Evolutionary conservation across 2,329 filamentous ascomycete species (phyloP).

Genomic region (Helotiales sp.): DNA sequence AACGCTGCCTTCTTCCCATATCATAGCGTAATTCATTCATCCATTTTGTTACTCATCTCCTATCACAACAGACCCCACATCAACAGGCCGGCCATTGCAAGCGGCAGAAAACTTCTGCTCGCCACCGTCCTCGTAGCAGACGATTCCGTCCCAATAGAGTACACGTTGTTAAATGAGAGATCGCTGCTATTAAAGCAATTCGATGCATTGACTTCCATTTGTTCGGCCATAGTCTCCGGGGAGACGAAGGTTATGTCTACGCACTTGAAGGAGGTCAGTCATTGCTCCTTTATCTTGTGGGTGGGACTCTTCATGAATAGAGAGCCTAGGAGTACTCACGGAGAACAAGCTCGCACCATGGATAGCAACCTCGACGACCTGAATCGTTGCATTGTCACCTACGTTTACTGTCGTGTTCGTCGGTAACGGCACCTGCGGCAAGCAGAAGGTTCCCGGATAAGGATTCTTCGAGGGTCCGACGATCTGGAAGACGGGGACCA

Average conservation of each 20-base stretch:
- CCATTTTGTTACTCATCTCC: neutral
- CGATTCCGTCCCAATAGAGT: slow-evolving; percentile 51
- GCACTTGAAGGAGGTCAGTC: slow-evolving; percentile 56
- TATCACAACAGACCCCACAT: slow-evolving; percentile 7
- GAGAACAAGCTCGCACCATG: slow-evolving; percentile 76
- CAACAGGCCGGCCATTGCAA: neutral
- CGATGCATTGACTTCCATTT: slow-evolving; percentile 67
- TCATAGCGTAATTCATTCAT: no score
- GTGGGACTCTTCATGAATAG: neutral
- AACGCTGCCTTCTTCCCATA: neutral
- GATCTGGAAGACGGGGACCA: slow-evolving; percentile 80
- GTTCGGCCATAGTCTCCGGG: slow-evolving; percentile 62
- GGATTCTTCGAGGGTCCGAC: slow-evolving; percentile 76
- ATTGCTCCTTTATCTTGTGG: neutral
- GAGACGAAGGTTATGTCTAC: slow-evolving; percentile 92
- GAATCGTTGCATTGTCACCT: slow-evolving; percentile 90
- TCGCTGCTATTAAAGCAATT: slow-evolving; percentile 80
- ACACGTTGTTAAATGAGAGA: slow-evolving; percentile 50
- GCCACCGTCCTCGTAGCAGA: slow-evolving; percentile 46
- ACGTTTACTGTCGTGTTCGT: slow-evolving; percentile 66
- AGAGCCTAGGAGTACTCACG: slow-evolving; percentile 26
- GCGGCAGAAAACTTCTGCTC: neutral
- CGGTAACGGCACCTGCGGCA: slow-evolving; percentile 86
- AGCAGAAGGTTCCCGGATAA: slow-evolving; percentile 86
- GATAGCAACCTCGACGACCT: slow-evolving; percentile 78